phyloP scores from a whole-genome alignment of 1,284 basidiomycete species.

The Rugosomyces carneus region DNA sequence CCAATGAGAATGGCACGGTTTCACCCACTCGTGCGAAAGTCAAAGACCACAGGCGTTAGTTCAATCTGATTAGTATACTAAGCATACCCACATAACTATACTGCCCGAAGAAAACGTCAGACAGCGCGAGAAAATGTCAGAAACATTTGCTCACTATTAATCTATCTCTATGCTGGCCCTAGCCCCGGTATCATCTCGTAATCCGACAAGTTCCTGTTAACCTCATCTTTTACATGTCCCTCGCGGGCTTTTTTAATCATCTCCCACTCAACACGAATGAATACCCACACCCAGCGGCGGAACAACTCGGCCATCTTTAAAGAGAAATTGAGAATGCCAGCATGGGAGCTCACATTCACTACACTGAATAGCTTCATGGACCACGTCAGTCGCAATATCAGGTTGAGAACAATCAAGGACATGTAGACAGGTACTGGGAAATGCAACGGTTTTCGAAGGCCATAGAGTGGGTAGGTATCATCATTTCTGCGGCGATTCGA shows the following conservation, averaged over 20 bases:
- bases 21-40: neutral
- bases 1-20: neutral
- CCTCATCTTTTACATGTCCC: constrained; percentile 19
- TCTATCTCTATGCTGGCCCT: constrained; percentile 16
- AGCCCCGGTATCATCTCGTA: constrained; percentile 27
- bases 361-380: constrained; percentile 87
- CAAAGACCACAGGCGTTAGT: neutral
- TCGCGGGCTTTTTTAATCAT: constrained; percentile 51
- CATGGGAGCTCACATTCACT: constrained; percentile 77
- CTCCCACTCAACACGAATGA: constrained; percentile 95
- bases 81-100: constrained; percentile 6
- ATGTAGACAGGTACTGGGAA: constrained; percentile 87
- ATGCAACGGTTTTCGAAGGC: constrained; percentile 66
- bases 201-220: constrained; percentile 20
- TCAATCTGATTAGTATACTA: constrained; percentile 8
- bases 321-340: constrained; percentile 82
- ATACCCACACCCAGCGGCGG: constrained; percentile 95
- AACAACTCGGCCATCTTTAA: constrained; percentile 89
- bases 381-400: constrained; percentile 93
- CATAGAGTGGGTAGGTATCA: constrained; percentile 45
- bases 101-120: constrained; percentile 1
- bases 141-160: constrained; percentile 9
- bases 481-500: constrained; percentile 19
- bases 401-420: constrained; percentile 76
- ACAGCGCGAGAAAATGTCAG: neutral